Percentiles rank a stretch among this genome's conserved stretches.
Conservation (phyloP, 192 early-diverging fungal species). For the Mycoemilia scoparia region DNA sequence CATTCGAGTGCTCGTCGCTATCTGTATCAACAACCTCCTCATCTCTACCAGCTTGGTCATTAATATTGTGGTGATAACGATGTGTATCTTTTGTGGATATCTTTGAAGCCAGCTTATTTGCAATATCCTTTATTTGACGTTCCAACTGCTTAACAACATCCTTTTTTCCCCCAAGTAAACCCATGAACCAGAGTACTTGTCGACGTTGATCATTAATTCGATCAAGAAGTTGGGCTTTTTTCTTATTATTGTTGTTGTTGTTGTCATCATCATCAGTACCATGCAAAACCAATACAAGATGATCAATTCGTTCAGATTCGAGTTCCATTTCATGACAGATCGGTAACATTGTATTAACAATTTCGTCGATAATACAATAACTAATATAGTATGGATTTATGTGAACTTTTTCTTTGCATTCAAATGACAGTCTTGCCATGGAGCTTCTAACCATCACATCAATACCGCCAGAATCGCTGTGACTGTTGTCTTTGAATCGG, state of each 20-base stretch:
- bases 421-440: conserved; percentile 36
- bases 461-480: no score
- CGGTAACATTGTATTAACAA: conserved; percentile 86
- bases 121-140: no score
- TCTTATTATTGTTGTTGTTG: no score
- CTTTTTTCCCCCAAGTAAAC: conserved; percentile 49
- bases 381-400: conserved; percentile 67
- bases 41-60: no score
- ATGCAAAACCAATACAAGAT: conserved; percentile 75
- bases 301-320: conserved; percentile 91
- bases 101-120: no score
- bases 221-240: no score
- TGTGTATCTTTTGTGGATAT: no score
- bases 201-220: conserved; percentile 55
- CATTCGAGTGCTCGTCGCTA: no score
- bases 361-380: conserved; percentile 85
- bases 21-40: no score
- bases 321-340: conserved; percentile 72
- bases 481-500: no score
- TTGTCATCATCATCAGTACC: conserved; percentile 66
- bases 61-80: no score
- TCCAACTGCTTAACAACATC: conserved; percentile 57
- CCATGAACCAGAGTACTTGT: conserved; percentile 46
- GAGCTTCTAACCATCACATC: conserved; percentile 27
- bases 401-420: conserved; percentile 14